Conservation (phyloP, 164 flowering plant genomes). For the Berberis vulgaris region DNA sequence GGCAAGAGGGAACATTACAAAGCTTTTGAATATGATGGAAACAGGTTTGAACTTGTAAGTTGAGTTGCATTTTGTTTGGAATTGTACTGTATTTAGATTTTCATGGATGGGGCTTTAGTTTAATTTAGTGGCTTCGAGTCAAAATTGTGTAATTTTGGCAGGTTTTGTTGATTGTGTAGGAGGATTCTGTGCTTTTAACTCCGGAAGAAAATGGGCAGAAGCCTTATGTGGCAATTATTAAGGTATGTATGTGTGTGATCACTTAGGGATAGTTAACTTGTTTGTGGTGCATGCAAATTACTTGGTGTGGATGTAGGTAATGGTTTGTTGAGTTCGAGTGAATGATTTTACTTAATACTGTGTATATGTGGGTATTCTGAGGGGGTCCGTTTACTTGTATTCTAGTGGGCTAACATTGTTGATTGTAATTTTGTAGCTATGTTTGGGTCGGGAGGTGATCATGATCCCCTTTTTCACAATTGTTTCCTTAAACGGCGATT, state of each 20-base stretch:
- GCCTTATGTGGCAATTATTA: conserved; percentile 95
- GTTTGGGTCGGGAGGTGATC: no score
- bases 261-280: neutral
- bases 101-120: neutral
- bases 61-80: neutral
- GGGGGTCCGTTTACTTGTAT: no score
- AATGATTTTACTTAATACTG: no score
- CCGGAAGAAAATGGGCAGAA: conserved; percentile 67
- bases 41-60: conserved; percentile 54
- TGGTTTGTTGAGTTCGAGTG: no score
- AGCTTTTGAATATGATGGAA: conserved; percentile 63
- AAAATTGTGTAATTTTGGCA: neutral
- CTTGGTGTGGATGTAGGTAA: no score
- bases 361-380: no score
- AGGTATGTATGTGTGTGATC: conserved; percentile 31
- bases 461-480: no score
- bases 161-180: conserved; percentile 34
- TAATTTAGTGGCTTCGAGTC: neutral
- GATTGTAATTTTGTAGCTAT: no score
- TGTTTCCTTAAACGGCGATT: no score
- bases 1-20: conserved; percentile 36
- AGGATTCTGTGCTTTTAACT: conserved; percentile 75
- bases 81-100: neutral
- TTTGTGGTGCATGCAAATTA: neutral
- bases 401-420: no score